Evolutionary conservation across 306 rosid species (phyloP).

Genomic region (Medicago lupulina): DNA sequence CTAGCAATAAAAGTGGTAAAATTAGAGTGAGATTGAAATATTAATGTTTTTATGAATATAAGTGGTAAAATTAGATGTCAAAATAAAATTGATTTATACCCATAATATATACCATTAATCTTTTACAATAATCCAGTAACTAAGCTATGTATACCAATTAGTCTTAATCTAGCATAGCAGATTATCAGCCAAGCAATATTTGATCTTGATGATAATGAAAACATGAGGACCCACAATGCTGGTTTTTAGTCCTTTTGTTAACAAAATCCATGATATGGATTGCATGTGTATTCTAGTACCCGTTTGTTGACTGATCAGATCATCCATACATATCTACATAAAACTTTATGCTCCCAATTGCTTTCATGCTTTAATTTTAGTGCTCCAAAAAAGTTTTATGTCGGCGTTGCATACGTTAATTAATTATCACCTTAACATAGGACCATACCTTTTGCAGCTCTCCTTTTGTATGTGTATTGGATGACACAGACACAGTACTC

Average conservation of each 20-base stretch:
- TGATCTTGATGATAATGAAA: neutral
- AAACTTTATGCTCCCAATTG: neutral
- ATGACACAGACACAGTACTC: neutral
- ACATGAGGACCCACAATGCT: neutral
- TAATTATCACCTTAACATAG: conserved; percentile 7
- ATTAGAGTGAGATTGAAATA: too few species aligned
- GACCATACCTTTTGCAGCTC: neutral
- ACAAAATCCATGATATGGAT: neutral
- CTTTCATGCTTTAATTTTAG: conserved; percentile 14
- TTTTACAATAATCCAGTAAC: neutral
- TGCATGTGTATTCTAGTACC: neutral
- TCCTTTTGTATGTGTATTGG: neutral
- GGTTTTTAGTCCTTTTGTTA: conserved; percentile 5
- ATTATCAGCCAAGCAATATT: neutral
- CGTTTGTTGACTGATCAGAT: neutral
- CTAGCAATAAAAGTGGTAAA: too few species aligned
- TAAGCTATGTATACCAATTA: neutral
- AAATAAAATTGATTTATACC: too few species aligned
- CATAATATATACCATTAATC: too few species aligned
- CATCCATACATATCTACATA: conserved; percentile 9
- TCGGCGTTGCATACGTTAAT: neutral
- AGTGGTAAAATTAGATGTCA: too few species aligned
- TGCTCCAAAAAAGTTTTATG: conserved; percentile 8
- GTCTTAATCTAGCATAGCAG: neutral
- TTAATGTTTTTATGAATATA: too few species aligned